Percentiles rank a stretch among this genome's conserved stretches.
These are phyloP conservation scores for Plantago major DNA, from an alignment of 257 asterid genomes.

Conservation along the genomic window DNA sequence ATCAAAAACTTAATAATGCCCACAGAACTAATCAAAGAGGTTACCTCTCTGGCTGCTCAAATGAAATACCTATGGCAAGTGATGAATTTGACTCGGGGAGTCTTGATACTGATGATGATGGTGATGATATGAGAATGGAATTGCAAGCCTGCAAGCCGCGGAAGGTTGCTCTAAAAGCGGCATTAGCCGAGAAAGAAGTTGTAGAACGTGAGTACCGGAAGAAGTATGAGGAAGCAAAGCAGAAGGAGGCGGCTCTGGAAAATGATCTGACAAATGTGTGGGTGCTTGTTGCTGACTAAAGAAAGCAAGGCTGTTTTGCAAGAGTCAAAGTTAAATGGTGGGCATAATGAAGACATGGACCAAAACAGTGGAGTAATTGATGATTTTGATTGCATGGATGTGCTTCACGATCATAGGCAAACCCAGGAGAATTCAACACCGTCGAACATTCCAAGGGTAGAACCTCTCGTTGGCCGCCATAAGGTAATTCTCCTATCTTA, in stretches of 20 bases:
- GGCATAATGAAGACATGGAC: conserved; percentile 32
- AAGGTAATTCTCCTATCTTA: conserved; percentile 36
- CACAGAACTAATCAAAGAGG: conserved; percentile 55
- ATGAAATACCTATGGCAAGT: conserved; percentile 36
- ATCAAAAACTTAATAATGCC: conserved; percentile 49
- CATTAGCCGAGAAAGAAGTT: conserved; percentile 80
- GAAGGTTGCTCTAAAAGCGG: conserved; percentile 75
- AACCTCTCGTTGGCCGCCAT: conserved; percentile 78
- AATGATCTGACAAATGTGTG: conserved; percentile 99
- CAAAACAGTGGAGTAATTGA: conserved; percentile 30
- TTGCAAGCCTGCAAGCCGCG: conserved; percentile 81
- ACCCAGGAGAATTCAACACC: conserved; percentile 32
- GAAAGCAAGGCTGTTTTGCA: conserved; percentile 46
- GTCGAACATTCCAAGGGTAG: conserved; percentile 51
- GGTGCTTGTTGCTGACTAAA: conserved; percentile 96
- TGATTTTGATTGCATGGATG: conserved; percentile 34
- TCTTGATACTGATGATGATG: conserved; percentile 66
- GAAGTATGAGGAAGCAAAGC: conserved; percentile 73
- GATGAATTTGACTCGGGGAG: conserved; percentile 74
- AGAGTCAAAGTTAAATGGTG: conserved; percentile 36
- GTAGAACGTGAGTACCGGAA: conserved; percentile 71
- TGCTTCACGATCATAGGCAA: conserved; percentile 31
- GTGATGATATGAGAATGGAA: conserved; percentile 74
- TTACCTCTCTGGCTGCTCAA: conserved; percentile 46
- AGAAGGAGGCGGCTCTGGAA: conserved; percentile 81